These are phyloP conservation scores for Tympanopsis confertula DNA, from an alignment of 2,329 filamentous ascomycete genomes.

Conservation along the genomic window DNA sequence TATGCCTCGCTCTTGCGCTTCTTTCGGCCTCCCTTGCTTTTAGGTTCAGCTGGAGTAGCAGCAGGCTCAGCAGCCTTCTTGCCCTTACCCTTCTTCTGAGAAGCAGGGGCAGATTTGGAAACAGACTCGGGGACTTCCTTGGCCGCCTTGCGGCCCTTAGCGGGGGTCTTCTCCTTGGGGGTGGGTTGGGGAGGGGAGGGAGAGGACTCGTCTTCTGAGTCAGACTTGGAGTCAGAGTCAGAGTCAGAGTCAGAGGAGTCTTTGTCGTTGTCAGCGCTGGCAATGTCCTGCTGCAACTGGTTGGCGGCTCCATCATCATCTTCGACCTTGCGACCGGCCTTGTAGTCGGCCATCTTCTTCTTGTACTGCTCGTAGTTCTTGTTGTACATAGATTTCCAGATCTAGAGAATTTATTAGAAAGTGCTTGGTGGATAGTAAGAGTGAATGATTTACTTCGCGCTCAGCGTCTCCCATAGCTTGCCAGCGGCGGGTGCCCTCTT, in stretches of 20 bases:
- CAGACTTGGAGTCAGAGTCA: neutral
- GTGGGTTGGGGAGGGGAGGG: neutral
- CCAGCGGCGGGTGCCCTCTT: constrained; percentile 1
- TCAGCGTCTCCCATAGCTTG: neutral
- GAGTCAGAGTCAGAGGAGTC: neutral
- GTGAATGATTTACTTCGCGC: neutral
- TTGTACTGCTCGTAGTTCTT: neutral
- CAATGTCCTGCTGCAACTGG: neutral
- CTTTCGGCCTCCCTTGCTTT: neutral
- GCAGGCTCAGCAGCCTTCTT: neutral
- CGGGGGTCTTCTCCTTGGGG: neutral
- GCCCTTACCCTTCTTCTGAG: neutral
- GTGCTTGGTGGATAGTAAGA: neutral
- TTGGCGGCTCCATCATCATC: neutral
- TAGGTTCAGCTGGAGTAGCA: neutral
- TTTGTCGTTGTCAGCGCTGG: neutral
- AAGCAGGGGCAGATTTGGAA: too few species aligned
- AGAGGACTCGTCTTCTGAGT: neutral
- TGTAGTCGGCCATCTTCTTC: neutral
- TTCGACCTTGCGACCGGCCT: neutral
- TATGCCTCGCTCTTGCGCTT: constrained; percentile 1
- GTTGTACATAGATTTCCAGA: neutral
- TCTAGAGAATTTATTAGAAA: too few species aligned
- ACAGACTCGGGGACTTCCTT: too few species aligned
- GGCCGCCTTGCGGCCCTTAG: neutral